Evolutionary conservation across 176 grass and related monocot genomes (phyloP), one percentile per base, ranked within the genome.

Genomic region (Juncus inflexus): DNA sequence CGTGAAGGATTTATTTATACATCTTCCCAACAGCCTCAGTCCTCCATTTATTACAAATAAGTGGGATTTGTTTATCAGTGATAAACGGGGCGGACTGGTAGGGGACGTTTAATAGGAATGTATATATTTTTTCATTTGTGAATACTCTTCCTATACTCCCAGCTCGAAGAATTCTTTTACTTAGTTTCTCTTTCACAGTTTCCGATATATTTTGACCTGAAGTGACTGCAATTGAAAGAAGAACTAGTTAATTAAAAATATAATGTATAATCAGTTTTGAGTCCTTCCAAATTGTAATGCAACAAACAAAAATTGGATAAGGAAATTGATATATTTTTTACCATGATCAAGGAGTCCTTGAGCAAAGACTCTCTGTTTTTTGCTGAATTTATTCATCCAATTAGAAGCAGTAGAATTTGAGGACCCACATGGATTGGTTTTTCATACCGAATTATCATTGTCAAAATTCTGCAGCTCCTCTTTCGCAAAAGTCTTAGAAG

Each of bases 91-190:
- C n/a, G n/a, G n/a, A n/a, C n/a, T n/a, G n/a, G n/a, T n/a, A n/a
- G n/a, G n/a, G n/a, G n/a, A n/a, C n/a, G n/a, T n/a, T n/a, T n/a
- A n/a, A n/a, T n/a, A n/a, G n/a, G n/a, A n/a, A n/a, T n/a, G n/a
- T n/a, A n/a, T n/a, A n/a, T n/a, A n/a, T n/a, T n/a, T n/a, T n/a
- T n/a, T n/a, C n/a, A n/a, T n/a, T 78, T 66, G 78, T 70, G 81
- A 95, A 95, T 62, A 55, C 52, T 67, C 83, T 87, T 79, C 90
- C 87, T 28, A 95, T 62, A 59, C 91, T 83, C 15, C 91, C 91
- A n/a, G 91, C 86, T 74, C 70, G 86, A 9, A 95, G 39, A 65
- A 95, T 84, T 35, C 63, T 74, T 4, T 70, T 61, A 7, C 61
- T 86, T 1, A 95, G 63, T 69, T 95, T 95, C 57, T 86, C 91